phyloP scores from a whole-genome alignment of 441 rosid genomes.

The Codiaeum variegatum region DNA sequence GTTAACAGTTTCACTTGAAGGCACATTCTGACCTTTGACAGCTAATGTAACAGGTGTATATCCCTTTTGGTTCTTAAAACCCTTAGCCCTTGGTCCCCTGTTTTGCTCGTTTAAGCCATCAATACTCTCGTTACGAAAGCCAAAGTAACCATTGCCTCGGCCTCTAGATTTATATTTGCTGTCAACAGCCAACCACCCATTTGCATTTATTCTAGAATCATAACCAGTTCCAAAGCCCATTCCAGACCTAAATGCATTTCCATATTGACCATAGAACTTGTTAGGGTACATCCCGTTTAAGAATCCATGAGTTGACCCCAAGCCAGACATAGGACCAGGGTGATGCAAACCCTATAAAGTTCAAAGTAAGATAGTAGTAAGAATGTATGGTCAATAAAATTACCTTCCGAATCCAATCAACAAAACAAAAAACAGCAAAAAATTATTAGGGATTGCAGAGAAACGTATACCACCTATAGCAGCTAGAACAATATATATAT shows the following conservation, averaged over 20 bases:
- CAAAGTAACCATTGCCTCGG: slow-evolving; percentile 56
- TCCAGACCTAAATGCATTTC: slow-evolving; percentile 55
- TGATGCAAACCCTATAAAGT: slow-evolving; percentile 31
- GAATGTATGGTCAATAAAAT: neutral
- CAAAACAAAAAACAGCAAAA: neutral
- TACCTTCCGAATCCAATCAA: neutral
- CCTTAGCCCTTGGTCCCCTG: slow-evolving; percentile 85
- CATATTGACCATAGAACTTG: slow-evolving; percentile 70
- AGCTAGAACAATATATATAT: neutral
- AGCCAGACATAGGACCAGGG: slow-evolving; percentile 44
- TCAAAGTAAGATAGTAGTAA: neutral
- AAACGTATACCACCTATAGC: neutral
- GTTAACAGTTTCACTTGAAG: slow-evolving; percentile 28
- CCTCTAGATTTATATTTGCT: slow-evolving; percentile 63
- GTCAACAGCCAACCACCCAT: slow-evolving; percentile 60
- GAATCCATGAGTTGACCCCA: slow-evolving; percentile 51
- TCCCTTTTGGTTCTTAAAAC: slow-evolving; percentile 57
- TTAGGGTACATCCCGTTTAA: slow-evolving; percentile 58
- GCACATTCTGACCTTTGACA: slow-evolving; percentile 45
- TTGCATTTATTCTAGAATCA: slow-evolving; percentile 55
- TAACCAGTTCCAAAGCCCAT: slow-evolving; percentile 60
- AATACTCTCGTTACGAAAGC: slow-evolving; percentile 53
- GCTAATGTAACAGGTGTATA: slow-evolving; percentile 30
- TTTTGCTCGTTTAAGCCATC: slow-evolving; percentile 86
- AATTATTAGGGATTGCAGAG: neutral